Conservation (phyloP, 2,329 filamentous ascomycete genomes). For the Colletotrichum gloeosporioides region DNA sequence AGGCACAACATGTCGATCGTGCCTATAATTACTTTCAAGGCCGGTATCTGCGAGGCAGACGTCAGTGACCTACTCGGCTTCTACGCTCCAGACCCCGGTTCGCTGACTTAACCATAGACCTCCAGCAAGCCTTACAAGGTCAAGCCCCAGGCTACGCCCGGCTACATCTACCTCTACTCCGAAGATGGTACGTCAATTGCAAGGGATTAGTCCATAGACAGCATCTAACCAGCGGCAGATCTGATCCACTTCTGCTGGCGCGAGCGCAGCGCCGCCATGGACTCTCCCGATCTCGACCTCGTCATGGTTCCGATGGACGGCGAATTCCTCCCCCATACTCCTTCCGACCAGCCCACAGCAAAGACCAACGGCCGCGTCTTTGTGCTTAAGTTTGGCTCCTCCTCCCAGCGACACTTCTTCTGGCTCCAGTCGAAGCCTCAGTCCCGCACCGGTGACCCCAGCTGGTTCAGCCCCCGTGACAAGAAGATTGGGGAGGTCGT, state of each 20-base stretch:
- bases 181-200: conserved; percentile 75
- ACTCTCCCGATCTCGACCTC: conserved; percentile 83
- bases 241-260: conserved; percentile 98
- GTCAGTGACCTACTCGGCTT: conserved; percentile 57
- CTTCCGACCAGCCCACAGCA: conserved; percentile 56
- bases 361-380: conserved; percentile 90
- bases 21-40: conserved; percentile 95
- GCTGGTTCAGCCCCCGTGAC: conserved; percentile 85
- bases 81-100: not conserved
- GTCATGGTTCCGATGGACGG: conserved; percentile 93
- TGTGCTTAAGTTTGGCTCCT: conserved; percentile 91
- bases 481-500: conserved; percentile 88
- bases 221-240: conserved; percentile 52
- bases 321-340: conserved; percentile 80
- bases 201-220: not conserved
- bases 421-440: conserved; percentile 95
- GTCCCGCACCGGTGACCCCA: conserved; percentile 68
- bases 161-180: conserved; percentile 90
- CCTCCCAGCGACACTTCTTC: conserved; percentile 89
- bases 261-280: conserved; percentile 72
- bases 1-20: conserved; percentile 73
- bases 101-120: conserved; percentile 33
- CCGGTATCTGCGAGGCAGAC: conserved; percentile 84
- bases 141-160: conserved; percentile 73
- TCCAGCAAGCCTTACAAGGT: conserved; percentile 71